phyloP scores from a whole-genome alignment of 345 rosid species.

The Salix brachista region DNA sequence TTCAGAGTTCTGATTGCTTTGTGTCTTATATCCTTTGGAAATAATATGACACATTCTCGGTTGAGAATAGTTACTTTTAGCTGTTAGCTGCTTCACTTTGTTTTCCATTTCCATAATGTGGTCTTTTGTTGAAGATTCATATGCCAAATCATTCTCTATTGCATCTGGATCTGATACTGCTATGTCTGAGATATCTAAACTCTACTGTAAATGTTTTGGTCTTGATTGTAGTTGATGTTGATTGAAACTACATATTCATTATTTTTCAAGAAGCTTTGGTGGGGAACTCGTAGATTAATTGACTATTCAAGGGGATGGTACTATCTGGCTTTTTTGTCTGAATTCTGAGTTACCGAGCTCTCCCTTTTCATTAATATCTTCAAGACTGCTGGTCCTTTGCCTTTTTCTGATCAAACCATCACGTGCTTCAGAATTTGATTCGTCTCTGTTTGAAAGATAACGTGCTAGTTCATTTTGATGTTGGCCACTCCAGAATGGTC shows the following conservation, averaged over 20 bases:
- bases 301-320: not conserved
- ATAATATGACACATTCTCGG: not conserved
- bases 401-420: not conserved
- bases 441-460: not conserved
- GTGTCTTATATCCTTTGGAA: not conserved
- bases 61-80: not conserved
- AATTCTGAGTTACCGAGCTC: not conserved
- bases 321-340: not conserved
- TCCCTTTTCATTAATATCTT: not conserved
- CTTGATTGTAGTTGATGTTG: not conserved
- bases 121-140: not conserved
- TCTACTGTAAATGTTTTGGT: not conserved
- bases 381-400: not conserved
- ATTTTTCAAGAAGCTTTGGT: not conserved
- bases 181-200: not conserved
- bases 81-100: not conserved
- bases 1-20: not conserved
- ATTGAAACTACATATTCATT: not conserved
- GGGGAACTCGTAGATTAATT: not conserved
- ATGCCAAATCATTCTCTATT: not conserved
- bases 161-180: not conserved
- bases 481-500: not conserved
- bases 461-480: not conserved
- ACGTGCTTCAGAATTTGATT: not conserved
- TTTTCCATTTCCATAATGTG: not conserved